A percentile compares a stretch with the other conserved stretches of the same genome.
Conservation (phyloP, 1,284 basidiomycete genomes). For the Ceratobasidium sp. region DNA sequence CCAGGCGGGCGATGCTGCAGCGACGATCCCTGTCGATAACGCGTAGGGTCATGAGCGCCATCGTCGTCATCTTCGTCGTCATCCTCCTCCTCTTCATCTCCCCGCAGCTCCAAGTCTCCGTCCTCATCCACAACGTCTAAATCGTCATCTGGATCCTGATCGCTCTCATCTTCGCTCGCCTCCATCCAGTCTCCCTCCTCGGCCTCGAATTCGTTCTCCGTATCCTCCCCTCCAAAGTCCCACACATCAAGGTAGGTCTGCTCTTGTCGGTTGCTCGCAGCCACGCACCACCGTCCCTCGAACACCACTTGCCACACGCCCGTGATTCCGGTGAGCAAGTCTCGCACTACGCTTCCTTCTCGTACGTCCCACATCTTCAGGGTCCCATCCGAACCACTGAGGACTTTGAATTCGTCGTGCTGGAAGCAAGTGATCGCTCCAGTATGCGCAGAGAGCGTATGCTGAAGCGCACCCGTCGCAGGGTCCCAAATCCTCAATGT, state of each 20-base stretch:
- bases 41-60: constrained; percentile 30
- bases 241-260: constrained; percentile 86
- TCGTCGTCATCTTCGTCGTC: constrained; percentile 56
- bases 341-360: constrained; percentile 85
- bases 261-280: constrained; percentile 87
- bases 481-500: constrained; percentile 95
- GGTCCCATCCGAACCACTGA: constrained; percentile 94
- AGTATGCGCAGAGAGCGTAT: constrained; percentile 87
- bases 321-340: constrained; percentile 87
- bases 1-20: constrained; percentile 36
- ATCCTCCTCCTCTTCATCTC: constrained; percentile 77
- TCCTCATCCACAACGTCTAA: constrained; percentile 62
- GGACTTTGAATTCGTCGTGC: constrained; percentile 95
- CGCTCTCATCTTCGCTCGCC: constrained; percentile 65
- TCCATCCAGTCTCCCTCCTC: constrained; percentile 68
- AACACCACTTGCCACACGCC: constrained; percentile 98
- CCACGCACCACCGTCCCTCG: constrained; percentile 91
- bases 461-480: constrained; percentile 79
- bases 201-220: constrained; percentile 57
- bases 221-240: constrained; percentile 78
- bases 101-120: constrained; percentile 62
- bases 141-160: constrained; percentile 60
- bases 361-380: constrained; percentile 96
- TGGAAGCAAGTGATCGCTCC: constrained; percentile 98
- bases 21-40: constrained; percentile 39